phyloP scores from a whole-genome alignment of 495 filamentous ascomycete species.

The Penicillium angulare region DNA sequence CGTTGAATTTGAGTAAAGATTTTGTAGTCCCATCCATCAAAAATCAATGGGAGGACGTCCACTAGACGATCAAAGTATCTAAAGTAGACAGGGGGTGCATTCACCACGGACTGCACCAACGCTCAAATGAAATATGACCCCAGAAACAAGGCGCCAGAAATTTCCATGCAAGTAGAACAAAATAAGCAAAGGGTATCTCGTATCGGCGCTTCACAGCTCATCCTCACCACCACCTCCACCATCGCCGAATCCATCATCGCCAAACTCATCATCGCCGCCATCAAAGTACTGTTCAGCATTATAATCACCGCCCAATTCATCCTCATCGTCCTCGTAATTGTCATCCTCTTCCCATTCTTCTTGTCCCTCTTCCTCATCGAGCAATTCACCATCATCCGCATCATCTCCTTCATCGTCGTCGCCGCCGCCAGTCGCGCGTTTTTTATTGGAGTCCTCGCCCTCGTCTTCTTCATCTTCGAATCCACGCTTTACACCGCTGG shows the following conservation, averaged over 20 bases:
- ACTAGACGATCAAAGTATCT: too few relatives aligned
- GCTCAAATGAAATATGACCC: slow-evolving; percentile 12
- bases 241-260: slow-evolving; percentile 49
- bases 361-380: slow-evolving; percentile 47
- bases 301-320: slow-evolving; percentile 59
- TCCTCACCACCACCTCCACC: slow-evolving; percentile 53
- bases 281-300: slow-evolving; percentile 68
- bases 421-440: slow-evolving; percentile 27
- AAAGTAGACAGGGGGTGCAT: slow-evolving; percentile 3
- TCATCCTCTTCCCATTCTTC: slow-evolving; percentile 56
- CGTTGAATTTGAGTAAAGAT: too few relatives aligned
- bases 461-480: slow-evolving; percentile 49
- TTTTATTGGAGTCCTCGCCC: slow-evolving; percentile 29
- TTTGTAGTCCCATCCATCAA: too few relatives aligned
- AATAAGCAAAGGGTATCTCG: slow-evolving; percentile 39
- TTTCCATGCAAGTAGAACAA: slow-evolving; percentile 1
- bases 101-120: slow-evolving; percentile 5
- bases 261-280: slow-evolving; percentile 58
- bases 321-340: slow-evolving; percentile 56
- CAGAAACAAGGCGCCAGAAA: slow-evolving; percentile 1
- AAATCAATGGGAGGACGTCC: too few relatives aligned
- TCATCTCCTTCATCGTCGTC: slow-evolving; percentile 36
- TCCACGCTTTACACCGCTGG: slow-evolving; percentile 33
- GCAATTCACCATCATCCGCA: slow-evolving; percentile 24
- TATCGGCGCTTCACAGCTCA: slow-evolving; percentile 35